phyloP scores from a whole-genome alignment of 192 early-diverging fungal genomes.

The Umbelopsis vinacea region DNA sequence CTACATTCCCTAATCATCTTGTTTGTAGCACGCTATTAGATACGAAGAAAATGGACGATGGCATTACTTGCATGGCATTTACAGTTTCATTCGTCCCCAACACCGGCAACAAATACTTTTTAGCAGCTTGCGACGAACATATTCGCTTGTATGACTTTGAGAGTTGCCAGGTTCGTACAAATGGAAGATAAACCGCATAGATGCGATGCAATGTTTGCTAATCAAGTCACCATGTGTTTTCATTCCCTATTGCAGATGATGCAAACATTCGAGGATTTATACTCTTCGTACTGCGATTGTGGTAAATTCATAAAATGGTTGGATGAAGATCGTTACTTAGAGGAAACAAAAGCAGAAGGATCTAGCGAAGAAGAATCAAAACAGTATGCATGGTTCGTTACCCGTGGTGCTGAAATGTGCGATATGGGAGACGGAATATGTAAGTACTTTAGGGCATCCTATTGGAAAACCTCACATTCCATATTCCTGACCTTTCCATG shows the following conservation, averaged over 20 bases:
- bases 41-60: conserved; percentile 74
- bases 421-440: conserved; percentile 80
- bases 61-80: conserved; percentile 95
- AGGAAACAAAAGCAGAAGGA: conserved; percentile 24
- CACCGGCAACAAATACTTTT: conserved; percentile 92
- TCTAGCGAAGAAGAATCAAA: conserved; percentile 25
- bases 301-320: conserved; percentile 83
- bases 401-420: conserved; percentile 87
- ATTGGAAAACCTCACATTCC: neutral
- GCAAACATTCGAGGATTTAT: conserved; percentile 72
- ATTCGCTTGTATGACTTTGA: conserved; percentile 94
- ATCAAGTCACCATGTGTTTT: neutral
- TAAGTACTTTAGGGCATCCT: conserved; percentile 40
- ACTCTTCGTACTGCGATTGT: conserved; percentile 95
- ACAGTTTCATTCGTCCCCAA: conserved; percentile 92
- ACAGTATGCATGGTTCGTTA: conserved; percentile 78
- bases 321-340: conserved; percentile 54
- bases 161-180: conserved; percentile 52
- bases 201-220: neutral
- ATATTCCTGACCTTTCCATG: neutral
- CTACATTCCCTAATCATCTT: neutral
- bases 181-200: neutral
- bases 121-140: conserved; percentile 89
- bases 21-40: conserved; percentile 59
- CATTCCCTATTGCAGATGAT: conserved; percentile 44